Conservation (phyloP, 306 rosid genomes). For the Styphnolobium japonicum region DNA sequence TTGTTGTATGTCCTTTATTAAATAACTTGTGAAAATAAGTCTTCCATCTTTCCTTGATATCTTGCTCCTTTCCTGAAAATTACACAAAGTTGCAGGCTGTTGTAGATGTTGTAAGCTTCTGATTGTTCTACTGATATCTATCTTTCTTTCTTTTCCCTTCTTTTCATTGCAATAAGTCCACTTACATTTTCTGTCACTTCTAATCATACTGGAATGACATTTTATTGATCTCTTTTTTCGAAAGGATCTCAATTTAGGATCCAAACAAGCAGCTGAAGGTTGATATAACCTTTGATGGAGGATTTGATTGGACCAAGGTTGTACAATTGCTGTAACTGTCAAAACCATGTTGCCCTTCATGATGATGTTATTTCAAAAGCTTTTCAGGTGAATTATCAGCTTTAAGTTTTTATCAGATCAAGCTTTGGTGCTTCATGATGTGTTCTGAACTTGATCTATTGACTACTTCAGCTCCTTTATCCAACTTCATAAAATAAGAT, state of each 20-base stretch:
- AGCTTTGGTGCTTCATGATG: not conserved
- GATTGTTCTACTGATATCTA: not conserved
- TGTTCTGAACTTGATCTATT: not conserved
- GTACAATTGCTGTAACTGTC: slow-evolving; percentile 58
- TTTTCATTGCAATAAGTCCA: not conserved
- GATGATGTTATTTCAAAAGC: slow-evolving; percentile 68
- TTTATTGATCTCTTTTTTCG: not conserved
- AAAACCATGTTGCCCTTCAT: slow-evolving; percentile 63
- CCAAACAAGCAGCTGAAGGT: not conserved
- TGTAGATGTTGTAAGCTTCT: not conserved
- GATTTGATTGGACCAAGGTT: slow-evolving; percentile 47
- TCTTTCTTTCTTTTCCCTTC: not conserved
- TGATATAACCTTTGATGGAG: slow-evolving; percentile 35
- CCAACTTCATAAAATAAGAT: not conserved
- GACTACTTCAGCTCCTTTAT: not conserved
- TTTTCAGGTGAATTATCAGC: slow-evolving; percentile 55
- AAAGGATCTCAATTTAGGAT: slow-evolving; percentile 4
- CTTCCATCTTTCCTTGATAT: too few species aligned
- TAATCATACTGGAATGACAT: not conserved
- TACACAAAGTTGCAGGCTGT: not conserved
- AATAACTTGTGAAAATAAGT: too few species aligned
- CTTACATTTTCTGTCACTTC: not conserved
- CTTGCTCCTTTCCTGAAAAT: too few species aligned
- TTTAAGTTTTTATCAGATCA: not conserved
- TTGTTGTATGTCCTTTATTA: too few species aligned